Evolutionary conservation across 208 protist species (phyloP).

Genomic region (Crithidia mellificae): DNA sequence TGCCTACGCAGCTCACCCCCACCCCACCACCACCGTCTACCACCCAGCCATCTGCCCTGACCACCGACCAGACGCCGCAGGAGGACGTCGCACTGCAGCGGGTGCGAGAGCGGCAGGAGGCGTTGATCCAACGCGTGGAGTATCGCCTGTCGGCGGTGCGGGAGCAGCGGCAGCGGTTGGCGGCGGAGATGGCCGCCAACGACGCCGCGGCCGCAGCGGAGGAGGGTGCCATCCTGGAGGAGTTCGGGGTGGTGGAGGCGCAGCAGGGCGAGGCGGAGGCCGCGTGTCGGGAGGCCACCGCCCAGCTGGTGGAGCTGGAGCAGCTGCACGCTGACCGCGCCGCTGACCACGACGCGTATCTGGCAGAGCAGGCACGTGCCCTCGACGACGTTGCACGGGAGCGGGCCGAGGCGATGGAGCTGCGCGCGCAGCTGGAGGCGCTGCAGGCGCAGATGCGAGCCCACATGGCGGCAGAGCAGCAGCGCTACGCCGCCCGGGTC

Average conservation of each 20-base stretch:
- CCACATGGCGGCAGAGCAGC: slow-evolving; percentile 24
- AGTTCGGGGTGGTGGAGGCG: slow-evolving; percentile 18
- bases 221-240: slow-evolving; percentile 15
- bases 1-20: no score
- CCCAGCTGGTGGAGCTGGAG: slow-evolving; percentile 20
- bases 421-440: slow-evolving; percentile 22
- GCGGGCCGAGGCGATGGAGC: slow-evolving; percentile 13
- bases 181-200: slow-evolving; percentile 21
- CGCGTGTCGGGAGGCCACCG: slow-evolving; percentile 5
- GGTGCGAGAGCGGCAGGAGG: slow-evolving; percentile 24
- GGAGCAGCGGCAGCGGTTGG: slow-evolving; percentile 13
- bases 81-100: slow-evolving; percentile 16
- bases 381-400: slow-evolving; percentile 19
- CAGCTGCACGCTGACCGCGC: slow-evolving; percentile 5
- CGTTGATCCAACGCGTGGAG: slow-evolving; percentile 32
- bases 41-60: neutral
- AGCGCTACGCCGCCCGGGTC: slow-evolving; percentile 12
- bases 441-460: slow-evolving; percentile 27
- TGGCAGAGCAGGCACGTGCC: slow-evolving; percentile 14
- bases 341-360: slow-evolving; percentile 16
- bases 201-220: slow-evolving; percentile 12
- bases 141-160: slow-evolving; percentile 30
- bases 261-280: slow-evolving; percentile 24
- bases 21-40: neutral
- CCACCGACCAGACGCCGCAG: neutral